Evolutionary conservation across 2,329 filamentous ascomycete genomes (phyloP), one percentile per base, ranked within the genome.

Genomic region (Pseudogymnoascus sp.): DNA sequence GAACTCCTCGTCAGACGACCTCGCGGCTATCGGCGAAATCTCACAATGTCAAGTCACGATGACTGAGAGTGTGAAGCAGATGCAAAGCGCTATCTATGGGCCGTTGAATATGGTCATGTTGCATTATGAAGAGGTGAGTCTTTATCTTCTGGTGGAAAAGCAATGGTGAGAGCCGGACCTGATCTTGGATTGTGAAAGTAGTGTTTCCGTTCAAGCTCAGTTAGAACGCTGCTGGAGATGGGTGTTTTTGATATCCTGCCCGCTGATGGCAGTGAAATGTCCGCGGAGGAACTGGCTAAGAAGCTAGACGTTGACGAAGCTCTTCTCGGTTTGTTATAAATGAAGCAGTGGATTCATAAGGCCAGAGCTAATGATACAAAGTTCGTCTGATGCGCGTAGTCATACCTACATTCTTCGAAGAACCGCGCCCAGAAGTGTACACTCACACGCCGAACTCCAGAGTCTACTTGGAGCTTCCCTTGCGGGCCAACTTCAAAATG

Each of bases 311-410:
- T 69, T 2, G 68, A 71, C 21, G 64, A 68, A 59, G 65, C 64
- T 47, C 59, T 71, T 60, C 65, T 71, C 5, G 64, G 70, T 71
- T 60, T 37, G 66, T 45, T 10, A 45, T 34, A 26, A 2, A 37
- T 36, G 16, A 45, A 23, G 16, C 26, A 23, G 18, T 37, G 34
- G n/a, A 31, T 16, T 14, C 23, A 16, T 54, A 16, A 1, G 47
- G 5, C 14, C 23, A 16, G 47, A 16, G 29, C 36, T 36, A 57
- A 60, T 18, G 11, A 11, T 21, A 12, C 6, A 51, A 29, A 71
- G 69, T 69, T 54, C 68, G 69, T 21, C 64, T 69, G 26, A 69
- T 71, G 68, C 65, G 69, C 40, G 51, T 69, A 10, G 64, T 65
- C 12, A 59, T 64, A 8, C 64, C 64, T 14, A 64, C 61, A 14